A percentile compares a stretch with the other conserved stretches of the same genome.
Conservation (phyloP, 805 yeast species). For the Metschnikowia vanudenii region DNA sequence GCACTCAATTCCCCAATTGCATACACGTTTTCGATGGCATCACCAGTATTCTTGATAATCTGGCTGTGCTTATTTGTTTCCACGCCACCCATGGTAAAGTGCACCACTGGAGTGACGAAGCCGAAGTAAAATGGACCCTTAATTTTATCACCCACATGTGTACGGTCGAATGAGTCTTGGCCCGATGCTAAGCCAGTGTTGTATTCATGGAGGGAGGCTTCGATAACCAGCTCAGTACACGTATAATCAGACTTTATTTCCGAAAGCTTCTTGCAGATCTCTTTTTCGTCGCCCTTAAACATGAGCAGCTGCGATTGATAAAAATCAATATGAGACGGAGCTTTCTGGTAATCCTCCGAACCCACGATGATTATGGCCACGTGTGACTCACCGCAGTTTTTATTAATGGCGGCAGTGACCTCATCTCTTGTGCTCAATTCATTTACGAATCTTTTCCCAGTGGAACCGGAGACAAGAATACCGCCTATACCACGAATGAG, state of each 20-base stretch:
- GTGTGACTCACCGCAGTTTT: constrained; percentile 18
- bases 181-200: constrained; percentile 8
- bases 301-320: constrained; percentile 36
- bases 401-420: constrained; percentile 45
- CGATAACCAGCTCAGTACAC: neutral
- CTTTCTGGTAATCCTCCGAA: constrained; percentile 44
- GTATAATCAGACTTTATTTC: constrained; percentile 3
- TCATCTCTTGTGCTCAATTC: constrained; percentile 54
- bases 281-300: constrained; percentile 23
- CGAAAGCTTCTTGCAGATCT: constrained; percentile 16
- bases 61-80: constrained; percentile 23
- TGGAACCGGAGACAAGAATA: constrained; percentile 42
- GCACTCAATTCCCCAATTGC: constrained; percentile 71
- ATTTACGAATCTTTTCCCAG: constrained; percentile 52
- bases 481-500: constrained; percentile 61
- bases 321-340: constrained; percentile 51
- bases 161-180: constrained; percentile 38
- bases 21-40: constrained; percentile 45
- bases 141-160: constrained; percentile 24
- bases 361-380: constrained; percentile 36
- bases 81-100: constrained; percentile 31
- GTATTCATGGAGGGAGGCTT: neutral
- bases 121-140: constrained; percentile 42
- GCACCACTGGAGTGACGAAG: constrained; percentile 52
- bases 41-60: constrained; percentile 22